Evolutionary conservation across 2,329 filamentous ascomycete species (phyloP).

Genomic region (Claviceps humidiphila): DNA sequence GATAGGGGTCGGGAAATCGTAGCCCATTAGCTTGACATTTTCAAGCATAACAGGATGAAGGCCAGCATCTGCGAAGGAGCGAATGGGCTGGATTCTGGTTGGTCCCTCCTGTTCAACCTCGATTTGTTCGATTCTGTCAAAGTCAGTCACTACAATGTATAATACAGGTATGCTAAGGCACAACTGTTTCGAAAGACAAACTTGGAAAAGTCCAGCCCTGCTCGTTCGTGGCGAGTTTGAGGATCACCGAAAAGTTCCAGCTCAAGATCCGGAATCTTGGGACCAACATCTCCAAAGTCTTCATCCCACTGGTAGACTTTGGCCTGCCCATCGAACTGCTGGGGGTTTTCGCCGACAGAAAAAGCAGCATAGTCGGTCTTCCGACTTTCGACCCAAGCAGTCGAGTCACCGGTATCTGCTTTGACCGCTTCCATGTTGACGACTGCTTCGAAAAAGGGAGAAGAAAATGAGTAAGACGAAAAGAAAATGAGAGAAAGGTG

Average conservation of each 20-base stretch:
- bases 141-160: neutral
- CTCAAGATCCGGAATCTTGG: constrained; percentile 58
- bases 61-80: constrained; percentile 59
- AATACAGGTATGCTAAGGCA: neutral
- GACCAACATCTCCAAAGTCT: constrained; percentile 76
- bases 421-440: neutral
- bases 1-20: constrained; percentile 66
- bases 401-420: neutral
- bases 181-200: constrained; percentile 24
- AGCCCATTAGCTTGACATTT: constrained; percentile 64
- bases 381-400: constrained; percentile 30
- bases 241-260: constrained; percentile 56
- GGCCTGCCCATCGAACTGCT: constrained; percentile 41
- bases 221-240: constrained; percentile 30
- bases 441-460: neutral
- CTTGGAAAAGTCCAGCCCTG: constrained; percentile 51
- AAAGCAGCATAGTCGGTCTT: constrained; percentile 34
- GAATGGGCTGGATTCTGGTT: constrained; percentile 34
- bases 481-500: neutral
- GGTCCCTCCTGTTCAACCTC: constrained; percentile 44
- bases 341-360: constrained; percentile 6
- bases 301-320: constrained; percentile 71
- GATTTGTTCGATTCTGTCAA: constrained; percentile 39
- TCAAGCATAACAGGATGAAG: constrained; percentile 72
- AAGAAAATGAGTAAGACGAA: neutral